Percentiles rank a stretch among this genome's conserved stretches.
These are phyloP conservation scores for Cryptosporidium parvum DNA, from an alignment of 169 alveolate species.

Conservation along the genomic window DNA sequence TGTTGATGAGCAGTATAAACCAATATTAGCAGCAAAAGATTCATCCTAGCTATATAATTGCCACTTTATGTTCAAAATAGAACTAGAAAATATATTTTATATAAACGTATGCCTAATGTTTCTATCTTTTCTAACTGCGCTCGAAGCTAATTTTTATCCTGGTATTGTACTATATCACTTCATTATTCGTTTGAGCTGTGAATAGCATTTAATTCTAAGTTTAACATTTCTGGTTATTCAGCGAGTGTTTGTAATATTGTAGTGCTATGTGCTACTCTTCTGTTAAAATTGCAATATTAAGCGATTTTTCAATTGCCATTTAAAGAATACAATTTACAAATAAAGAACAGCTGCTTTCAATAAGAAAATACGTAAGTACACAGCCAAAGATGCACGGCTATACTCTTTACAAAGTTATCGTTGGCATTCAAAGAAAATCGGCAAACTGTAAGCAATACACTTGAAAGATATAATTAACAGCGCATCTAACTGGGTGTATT, in stretches of 20 bases:
- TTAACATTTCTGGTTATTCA: not conserved
- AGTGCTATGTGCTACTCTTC: not conserved
- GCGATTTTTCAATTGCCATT: slow-evolving; percentile 5
- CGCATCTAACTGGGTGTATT: slow-evolving; percentile 21
- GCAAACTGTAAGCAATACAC: not conserved
- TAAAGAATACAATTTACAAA: not conserved
- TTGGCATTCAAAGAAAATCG: not conserved
- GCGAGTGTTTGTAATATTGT: not conserved
- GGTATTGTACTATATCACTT: not conserved
- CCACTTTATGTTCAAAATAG: not conserved
- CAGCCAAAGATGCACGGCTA: not conserved
- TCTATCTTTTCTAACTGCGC: slow-evolving; percentile 6
- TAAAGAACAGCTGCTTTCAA: slow-evolving; percentile 1
- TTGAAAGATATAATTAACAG: not conserved
- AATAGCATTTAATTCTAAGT: not conserved
- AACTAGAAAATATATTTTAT: not conserved
- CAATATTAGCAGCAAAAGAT: slow-evolving; percentile 9
- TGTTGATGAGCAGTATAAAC: slow-evolving; percentile 40
- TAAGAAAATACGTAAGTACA: not conserved
- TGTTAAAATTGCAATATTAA: not conserved
- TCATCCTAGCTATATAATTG: not conserved
- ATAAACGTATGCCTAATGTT: not conserved
- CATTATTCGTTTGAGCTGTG: not conserved
- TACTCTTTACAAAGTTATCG: not conserved
- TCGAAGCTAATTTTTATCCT: not conserved